These are phyloP conservation scores for Tolypocladium capitatum DNA, from an alignment of 2,329 filamentous ascomycete species.

Conservation along the genomic window DNA sequence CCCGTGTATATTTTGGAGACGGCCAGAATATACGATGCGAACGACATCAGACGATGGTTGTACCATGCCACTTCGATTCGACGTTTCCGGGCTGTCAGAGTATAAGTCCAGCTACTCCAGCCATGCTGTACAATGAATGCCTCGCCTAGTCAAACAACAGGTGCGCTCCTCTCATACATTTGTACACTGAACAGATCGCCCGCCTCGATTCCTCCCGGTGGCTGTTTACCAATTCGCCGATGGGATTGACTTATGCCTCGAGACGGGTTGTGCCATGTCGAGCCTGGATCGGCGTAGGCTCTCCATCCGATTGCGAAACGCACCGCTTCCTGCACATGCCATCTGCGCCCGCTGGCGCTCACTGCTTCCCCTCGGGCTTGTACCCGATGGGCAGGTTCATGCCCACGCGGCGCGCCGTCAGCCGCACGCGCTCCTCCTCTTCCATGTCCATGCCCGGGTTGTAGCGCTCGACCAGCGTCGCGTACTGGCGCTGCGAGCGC, in stretches of 20 bases:
- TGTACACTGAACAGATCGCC: too few relatives aligned
- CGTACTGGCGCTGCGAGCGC: conserved; percentile 73
- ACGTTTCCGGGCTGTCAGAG: not conserved
- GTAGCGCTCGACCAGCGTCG: conserved; percentile 73
- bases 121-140: not conserved
- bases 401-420: conserved; percentile 78
- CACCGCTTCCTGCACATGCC: not conserved
- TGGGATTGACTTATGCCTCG: not conserved
- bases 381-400: conserved; percentile 71
- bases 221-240: not conserved
- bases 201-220: not conserved
- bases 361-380: not conserved
- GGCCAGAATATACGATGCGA: not conserved
- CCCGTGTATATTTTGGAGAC: not conserved
- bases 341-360: not conserved
- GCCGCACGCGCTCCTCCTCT: conserved; percentile 67
- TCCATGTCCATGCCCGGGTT: conserved; percentile 87
- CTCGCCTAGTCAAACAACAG: not conserved
- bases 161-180: not conserved
- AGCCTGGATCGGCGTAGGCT: not conserved
- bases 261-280: not conserved
- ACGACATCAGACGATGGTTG: not conserved
- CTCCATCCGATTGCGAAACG: not conserved
- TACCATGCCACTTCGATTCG: not conserved
- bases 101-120: not conserved